Percentiles rank a stretch among this genome's conserved stretches.
phyloP scores from a whole-genome alignment of 73 alveolate genomes.

The Stentor coeruleus region DNA sequence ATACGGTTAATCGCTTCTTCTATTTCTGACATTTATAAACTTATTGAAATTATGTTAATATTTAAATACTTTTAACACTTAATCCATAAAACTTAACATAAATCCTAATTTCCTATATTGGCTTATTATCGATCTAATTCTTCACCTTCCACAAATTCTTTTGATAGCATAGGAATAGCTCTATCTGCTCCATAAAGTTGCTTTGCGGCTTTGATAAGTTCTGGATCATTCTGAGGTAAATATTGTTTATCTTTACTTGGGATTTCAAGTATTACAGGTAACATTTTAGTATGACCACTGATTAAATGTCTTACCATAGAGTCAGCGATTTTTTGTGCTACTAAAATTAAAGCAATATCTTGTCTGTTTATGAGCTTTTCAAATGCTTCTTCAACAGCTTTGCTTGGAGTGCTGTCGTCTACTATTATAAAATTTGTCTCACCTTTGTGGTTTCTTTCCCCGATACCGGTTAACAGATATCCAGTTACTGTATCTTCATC shows the following conservation, averaged over 20 bases:
- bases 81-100: too few relatives aligned
- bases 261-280: slow-evolving; percentile 95
- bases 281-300: slow-evolving; percentile 83
- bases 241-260: slow-evolving; percentile 94
- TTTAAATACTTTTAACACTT: too few relatives aligned
- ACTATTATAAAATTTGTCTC: slow-evolving; percentile 76
- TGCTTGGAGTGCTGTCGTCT: slow-evolving; percentile 39
- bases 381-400: slow-evolving; percentile 80
- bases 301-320: slow-evolving; percentile 78
- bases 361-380: slow-evolving; percentile 78
- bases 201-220: slow-evolving; percentile 48
- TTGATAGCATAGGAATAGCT: too few relatives aligned
- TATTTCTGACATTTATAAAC: slow-evolving; percentile 24
- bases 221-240: slow-evolving; percentile 81
- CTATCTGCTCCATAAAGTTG: slow-evolving; percentile 42
- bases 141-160: too few relatives aligned
- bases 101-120: too few relatives aligned
- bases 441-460: slow-evolving; percentile 91
- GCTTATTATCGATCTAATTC: too few relatives aligned
- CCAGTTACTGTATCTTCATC: slow-evolving; percentile 97
- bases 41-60: too few relatives aligned
- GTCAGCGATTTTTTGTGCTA: slow-evolving; percentile 78
- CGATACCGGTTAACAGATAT: slow-evolving; percentile 92
- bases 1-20: slow-evolving; percentile 16
- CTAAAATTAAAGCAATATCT: slow-evolving; percentile 91